Conservation (phyloP, 306 rosid species). For the Sicyos edulis region DNA sequence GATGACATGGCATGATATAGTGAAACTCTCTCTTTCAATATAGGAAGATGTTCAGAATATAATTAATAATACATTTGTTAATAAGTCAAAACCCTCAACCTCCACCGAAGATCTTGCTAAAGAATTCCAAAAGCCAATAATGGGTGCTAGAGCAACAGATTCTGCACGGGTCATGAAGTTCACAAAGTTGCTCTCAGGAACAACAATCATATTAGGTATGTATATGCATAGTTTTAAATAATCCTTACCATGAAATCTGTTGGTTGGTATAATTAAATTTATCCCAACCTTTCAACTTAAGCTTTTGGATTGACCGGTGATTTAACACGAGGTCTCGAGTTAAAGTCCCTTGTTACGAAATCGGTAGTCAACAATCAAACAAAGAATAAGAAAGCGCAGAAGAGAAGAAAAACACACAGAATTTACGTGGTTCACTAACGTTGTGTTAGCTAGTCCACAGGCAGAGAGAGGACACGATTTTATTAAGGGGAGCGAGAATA, state of each 20-base stretch:
- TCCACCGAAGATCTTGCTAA: slow-evolving; percentile 37
- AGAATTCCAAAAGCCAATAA: slow-evolving; percentile 45
- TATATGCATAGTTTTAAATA: slow-evolving; percentile 20
- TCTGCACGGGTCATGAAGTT: slow-evolving; percentile 80
- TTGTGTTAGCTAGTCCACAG: too few relatives aligned
- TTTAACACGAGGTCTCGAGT: too few relatives aligned
- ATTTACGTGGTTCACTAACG: too few relatives aligned
- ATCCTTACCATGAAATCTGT: background rate
- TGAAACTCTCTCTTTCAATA: slow-evolving; percentile 32
- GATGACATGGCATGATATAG: background rate
- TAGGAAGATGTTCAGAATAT: slow-evolving; percentile 56
- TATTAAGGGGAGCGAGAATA: too few relatives aligned
- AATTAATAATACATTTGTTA: slow-evolving; percentile 32
- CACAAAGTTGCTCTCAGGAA: slow-evolving; percentile 74
- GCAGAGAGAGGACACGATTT: too few relatives aligned
- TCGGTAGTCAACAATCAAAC: too few relatives aligned
- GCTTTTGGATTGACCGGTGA: too few relatives aligned
- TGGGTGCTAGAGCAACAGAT: slow-evolving; percentile 87
- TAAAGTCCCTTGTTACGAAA: too few relatives aligned
- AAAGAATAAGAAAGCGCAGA: too few relatives aligned
- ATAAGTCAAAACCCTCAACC: slow-evolving; percentile 42
- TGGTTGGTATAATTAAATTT: too few relatives aligned
- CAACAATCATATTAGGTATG: slow-evolving; percentile 66
- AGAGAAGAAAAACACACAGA: too few relatives aligned
- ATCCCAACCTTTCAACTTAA: too few relatives aligned